Evolutionary conservation across 306 rosid genomes (phyloP).

Genomic region (Malus sieversii): DNA sequence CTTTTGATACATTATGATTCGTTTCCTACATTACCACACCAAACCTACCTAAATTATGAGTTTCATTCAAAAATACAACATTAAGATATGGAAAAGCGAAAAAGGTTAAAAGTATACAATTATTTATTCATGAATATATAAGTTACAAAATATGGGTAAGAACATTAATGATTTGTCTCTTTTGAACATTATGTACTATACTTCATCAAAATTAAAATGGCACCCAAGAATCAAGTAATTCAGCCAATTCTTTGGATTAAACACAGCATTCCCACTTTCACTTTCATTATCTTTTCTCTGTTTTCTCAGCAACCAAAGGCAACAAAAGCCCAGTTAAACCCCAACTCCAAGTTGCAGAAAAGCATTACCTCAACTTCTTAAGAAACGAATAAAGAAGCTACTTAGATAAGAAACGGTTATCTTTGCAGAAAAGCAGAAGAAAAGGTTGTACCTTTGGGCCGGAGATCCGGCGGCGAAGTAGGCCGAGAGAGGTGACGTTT

Average conservation of each 20-base stretch:
- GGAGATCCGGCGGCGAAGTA: background rate
- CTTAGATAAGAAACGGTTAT: background rate
- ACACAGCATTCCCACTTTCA: background rate
- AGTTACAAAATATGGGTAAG: background rate
- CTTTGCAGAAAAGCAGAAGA: background rate
- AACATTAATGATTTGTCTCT: background rate
- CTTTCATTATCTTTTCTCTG: background rate
- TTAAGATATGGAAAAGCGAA: background rate
- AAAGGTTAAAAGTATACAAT: background rate
- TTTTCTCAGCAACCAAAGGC: background rate
- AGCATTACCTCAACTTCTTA: background rate
- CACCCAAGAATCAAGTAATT: background rate
- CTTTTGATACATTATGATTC: background rate
- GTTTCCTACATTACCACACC: background rate
- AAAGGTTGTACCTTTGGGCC: slow-evolving; percentile 1
- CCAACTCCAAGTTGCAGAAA: background rate
- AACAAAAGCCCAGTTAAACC: background rate
- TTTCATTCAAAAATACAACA: background rate
- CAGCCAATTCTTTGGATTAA: background rate
- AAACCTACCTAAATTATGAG: background rate
- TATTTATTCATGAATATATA: background rate
- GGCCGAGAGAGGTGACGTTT: background rate
- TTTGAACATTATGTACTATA: too few species aligned
- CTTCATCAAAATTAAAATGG: background rate
- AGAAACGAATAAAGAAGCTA: background rate